A percentile compares a stretch with the other conserved stretches of the same genome.
Conservation (phyloP, 2,329 filamentous ascomycete species). For the Penicillium carneum region DNA sequence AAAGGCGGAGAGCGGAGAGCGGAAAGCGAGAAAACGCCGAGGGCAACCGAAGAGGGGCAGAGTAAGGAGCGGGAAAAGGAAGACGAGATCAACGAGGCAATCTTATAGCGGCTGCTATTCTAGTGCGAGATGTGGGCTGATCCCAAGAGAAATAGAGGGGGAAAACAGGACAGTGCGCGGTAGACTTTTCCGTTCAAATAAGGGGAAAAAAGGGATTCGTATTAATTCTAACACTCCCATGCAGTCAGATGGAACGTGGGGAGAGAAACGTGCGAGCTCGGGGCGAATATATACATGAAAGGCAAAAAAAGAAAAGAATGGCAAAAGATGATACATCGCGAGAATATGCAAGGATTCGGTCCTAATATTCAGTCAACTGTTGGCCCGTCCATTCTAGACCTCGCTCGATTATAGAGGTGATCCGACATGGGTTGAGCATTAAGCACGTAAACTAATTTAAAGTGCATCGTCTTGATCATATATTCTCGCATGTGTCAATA, state of each 20-base stretch:
- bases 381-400: not conserved
- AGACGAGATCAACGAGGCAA: not conserved
- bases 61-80: not conserved
- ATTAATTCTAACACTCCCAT: not conserved
- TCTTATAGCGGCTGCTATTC: not conserved
- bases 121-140: slow-evolving; percentile 4
- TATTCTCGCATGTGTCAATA: too few relatives aligned
- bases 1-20: slow-evolving; percentile 13
- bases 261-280: slow-evolving; percentile 10
- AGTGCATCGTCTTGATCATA: too few relatives aligned
- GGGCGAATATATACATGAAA: not conserved
- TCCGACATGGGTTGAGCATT: too few relatives aligned
- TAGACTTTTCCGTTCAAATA: slow-evolving; percentile 12
- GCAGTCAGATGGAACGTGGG: slow-evolving; percentile 13
- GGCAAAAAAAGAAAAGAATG: not conserved
- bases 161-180: slow-evolving; percentile 4
- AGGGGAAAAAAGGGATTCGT: not conserved
- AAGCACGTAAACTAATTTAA: too few relatives aligned
- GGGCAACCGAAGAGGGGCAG: slow-evolving; percentile 17
- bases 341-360: not conserved
- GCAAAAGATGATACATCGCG: not conserved
- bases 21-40: slow-evolving; percentile 28
- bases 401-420: too few relatives aligned
- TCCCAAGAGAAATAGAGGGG: not conserved
- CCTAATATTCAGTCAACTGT: not conserved